These are phyloP conservation scores for Penicillium vulpinum DNA, from an alignment of 2,329 filamentous ascomycete genomes.

Conservation along the genomic window DNA sequence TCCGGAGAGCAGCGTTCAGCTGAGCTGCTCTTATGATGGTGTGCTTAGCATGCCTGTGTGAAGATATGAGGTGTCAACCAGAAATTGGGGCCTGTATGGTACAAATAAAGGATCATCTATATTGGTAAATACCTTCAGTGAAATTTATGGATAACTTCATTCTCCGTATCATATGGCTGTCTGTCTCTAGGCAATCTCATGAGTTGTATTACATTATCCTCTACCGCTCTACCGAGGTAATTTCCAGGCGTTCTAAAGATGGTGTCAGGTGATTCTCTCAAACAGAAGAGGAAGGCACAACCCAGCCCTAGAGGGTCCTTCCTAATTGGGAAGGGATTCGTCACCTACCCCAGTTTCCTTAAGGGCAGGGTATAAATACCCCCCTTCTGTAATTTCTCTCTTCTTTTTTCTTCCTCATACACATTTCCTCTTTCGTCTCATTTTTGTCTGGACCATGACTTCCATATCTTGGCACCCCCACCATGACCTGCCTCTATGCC, in stretches of 20 bases:
- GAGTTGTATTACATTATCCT: neutral
- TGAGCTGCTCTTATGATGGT: slow-evolving; percentile 20
- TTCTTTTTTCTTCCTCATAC: neutral
- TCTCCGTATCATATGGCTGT: neutral
- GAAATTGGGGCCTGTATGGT: neutral
- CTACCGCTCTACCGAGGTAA: too few relatives aligned
- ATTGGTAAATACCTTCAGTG: neutral
- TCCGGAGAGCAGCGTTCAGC: slow-evolving; percentile 3
- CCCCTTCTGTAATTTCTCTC: neutral
- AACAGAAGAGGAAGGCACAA: neutral
- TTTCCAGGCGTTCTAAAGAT: neutral
- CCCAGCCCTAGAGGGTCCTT: neutral
- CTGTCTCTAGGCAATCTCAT: neutral
- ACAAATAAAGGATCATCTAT: neutral
- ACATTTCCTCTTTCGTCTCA: neutral
- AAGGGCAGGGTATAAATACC: neutral
- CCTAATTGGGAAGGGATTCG: neutral
- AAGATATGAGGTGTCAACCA: neutral
- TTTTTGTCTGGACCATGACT: neutral
- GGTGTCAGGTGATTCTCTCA: neutral
- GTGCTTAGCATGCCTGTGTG: slow-evolving; percentile 13
- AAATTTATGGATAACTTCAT: neutral
- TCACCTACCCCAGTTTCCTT: neutral
- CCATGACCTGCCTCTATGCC: neutral
- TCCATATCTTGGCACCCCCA: neutral